Conservation (phyloP, 306 rosid genomes). For the Inga oerstediana region DNA sequence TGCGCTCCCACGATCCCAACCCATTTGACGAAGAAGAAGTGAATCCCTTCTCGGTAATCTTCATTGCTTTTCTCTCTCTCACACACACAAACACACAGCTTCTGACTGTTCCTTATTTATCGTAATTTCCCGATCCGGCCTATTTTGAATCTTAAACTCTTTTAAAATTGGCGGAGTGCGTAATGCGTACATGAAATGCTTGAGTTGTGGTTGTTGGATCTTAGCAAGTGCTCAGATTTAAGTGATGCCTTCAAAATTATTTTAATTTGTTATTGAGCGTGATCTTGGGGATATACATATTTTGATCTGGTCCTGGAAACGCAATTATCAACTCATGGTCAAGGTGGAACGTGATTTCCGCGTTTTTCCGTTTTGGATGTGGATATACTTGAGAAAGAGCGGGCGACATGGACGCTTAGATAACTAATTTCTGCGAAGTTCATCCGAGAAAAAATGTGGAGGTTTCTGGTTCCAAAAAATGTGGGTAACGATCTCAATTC, state of each 20-base stretch:
- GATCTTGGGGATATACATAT: background rate
- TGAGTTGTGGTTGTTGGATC: background rate
- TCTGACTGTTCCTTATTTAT: background rate
- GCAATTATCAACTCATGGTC: background rate
- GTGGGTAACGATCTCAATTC: conserved; percentile 25
- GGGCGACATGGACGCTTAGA: conserved; percentile 3
- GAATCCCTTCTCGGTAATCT: conserved; percentile 91
- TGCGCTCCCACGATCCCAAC: conserved; percentile 93
- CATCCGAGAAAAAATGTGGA: conserved; percentile 15
- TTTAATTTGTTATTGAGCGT: background rate
- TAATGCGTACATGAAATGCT: background rate
- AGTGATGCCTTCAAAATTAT: background rate
- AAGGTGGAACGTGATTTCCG: conserved; percentile 3
- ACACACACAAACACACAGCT: no score
- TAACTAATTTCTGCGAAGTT: background rate
- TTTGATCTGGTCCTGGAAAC: conserved; percentile 49
- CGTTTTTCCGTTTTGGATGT: conserved; percentile 1
- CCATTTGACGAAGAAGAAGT: conserved; percentile 93
- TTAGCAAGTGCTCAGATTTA: background rate
- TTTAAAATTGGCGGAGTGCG: background rate
- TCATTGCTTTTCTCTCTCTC: background rate
- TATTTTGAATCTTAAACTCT: conserved; percentile 17
- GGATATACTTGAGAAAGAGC: conserved; percentile 10
- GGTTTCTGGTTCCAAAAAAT: conserved; percentile 32
- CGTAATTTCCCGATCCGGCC: conserved; percentile 46